phyloP scores from a whole-genome alignment of 371 early-diverging fungal species.

The Circinella umbellata region DNA sequence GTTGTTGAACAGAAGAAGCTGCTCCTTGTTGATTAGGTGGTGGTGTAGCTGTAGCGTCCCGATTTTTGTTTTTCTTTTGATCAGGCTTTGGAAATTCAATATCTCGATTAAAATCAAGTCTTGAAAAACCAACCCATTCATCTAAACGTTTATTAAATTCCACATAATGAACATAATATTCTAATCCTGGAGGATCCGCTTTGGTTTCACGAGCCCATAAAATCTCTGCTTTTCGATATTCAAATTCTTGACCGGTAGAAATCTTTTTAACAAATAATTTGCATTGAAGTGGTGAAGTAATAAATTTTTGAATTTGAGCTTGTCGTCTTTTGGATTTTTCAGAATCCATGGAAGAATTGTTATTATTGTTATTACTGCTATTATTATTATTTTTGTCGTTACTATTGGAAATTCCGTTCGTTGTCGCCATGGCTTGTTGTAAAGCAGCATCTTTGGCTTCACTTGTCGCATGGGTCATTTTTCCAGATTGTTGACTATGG shows the following conservation, averaged over 20 bases:
- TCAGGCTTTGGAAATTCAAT: constrained; percentile 79
- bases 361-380: not conserved
- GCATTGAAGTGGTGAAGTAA: constrained; percentile 55
- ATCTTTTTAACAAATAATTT: constrained; percentile 79
- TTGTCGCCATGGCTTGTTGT: not conserved
- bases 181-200: constrained; percentile 46
- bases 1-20: constrained; percentile 14
- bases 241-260: constrained; percentile 48
- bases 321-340: not conserved
- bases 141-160: constrained; percentile 99
- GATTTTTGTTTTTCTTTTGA: constrained; percentile 59
- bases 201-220: constrained; percentile 77
- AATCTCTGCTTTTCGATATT: constrained; percentile 90
- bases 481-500: not conserved
- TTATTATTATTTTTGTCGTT: not conserved
- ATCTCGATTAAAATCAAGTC: constrained; percentile 74
- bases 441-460: constrained; percentile 7
- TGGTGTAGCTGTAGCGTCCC: constrained; percentile 48
- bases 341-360: not conserved
- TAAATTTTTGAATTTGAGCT: constrained; percentile 21
- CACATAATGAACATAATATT: constrained; percentile 98
- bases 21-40: constrained; percentile 15
- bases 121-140: constrained; percentile 91
- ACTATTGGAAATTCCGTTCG: not conserved
- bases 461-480: not conserved